phyloP scores from a whole-genome alignment of 169 alveolate species.

The Amoebophrya sp. region DNA sequence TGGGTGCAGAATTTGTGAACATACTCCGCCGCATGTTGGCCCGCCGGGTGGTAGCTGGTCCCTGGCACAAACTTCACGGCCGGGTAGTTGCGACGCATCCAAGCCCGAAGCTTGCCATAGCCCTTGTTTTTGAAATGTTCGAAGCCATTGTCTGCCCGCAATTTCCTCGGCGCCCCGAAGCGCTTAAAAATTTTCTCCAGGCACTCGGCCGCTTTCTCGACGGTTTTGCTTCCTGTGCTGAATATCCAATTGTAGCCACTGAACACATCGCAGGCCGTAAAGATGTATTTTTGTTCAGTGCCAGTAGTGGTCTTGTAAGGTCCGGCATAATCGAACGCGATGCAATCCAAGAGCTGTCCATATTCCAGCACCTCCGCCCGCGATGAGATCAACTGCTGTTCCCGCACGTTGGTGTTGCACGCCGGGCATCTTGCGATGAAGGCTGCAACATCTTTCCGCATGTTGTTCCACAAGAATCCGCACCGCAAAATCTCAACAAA shows the following conservation, averaged over 20 bases:
- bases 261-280: neutral
- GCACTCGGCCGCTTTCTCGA: neutral
- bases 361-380: neutral
- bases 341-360: neutral
- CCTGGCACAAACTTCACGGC: neutral
- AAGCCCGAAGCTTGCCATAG: neutral
- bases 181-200: neutral
- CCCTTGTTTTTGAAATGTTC: neutral
- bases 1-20: neutral
- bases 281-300: neutral
- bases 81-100: neutral
- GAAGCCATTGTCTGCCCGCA: neutral
- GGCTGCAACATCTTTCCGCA: neutral
- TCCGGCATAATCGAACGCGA: neutral
- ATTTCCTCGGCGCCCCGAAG: neutral
- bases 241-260: neutral
- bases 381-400: neutral
- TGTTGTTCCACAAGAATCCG: neutral
- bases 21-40: neutral
- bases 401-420: neutral
- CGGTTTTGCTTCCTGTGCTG: neutral
- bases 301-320: neutral
- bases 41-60: neutral
- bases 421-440: neutral
- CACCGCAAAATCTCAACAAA: neutral